A percentile compares a stretch with the other conserved stretches of the same genome.
phyloP scores from a whole-genome alignment of 2,329 filamentous ascomycete genomes.

The Hymenoscyphus repandus region DNA sequence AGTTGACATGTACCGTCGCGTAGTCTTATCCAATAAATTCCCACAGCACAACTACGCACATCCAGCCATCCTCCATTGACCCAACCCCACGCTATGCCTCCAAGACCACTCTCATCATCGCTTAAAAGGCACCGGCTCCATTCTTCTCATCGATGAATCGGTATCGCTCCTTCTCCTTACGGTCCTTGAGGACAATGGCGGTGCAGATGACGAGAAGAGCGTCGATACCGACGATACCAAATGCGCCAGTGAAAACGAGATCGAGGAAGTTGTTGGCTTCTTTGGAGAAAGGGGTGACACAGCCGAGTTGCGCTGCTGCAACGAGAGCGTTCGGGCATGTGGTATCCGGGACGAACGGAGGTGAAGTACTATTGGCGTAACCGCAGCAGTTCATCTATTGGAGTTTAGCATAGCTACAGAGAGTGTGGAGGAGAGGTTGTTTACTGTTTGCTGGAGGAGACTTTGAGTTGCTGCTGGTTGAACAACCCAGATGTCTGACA shows the following conservation, averaged over 20 bases:
- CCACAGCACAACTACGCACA: neutral
- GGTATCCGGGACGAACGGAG: slow-evolving; percentile 64
- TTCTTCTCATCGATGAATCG: slow-evolving; percentile 77
- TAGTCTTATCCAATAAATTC: neutral
- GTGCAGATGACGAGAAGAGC: slow-evolving; percentile 63
- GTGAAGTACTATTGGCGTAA: slow-evolving; percentile 66
- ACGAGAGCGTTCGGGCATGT: slow-evolving; percentile 66
- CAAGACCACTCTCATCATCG: neutral
- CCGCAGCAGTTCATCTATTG: slow-evolving; percentile 73
- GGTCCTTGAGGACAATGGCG: slow-evolving; percentile 73
- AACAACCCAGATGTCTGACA: slow-evolving; percentile 54
- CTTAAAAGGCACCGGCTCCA: slow-evolving; percentile 47
- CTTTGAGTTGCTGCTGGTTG: slow-evolving; percentile 56
- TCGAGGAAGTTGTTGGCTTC: slow-evolving; percentile 70
- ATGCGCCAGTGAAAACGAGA: slow-evolving; percentile 71
- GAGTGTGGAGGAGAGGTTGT: slow-evolving; percentile 19
- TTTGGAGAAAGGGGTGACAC: slow-evolving; percentile 59
- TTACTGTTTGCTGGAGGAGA: slow-evolving; percentile 64
- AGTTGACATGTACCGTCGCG: too few relatives aligned
- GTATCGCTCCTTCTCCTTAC: slow-evolving; percentile 74
- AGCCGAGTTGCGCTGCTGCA: slow-evolving; percentile 65
- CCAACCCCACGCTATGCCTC: neutral
- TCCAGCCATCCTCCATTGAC: neutral
- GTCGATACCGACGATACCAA: slow-evolving; percentile 73
- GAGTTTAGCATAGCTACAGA: slow-evolving; percentile 9